phyloP scores from a whole-genome alignment of 2,329 filamentous ascomycete species.

The Fusarium nurragi region DNA sequence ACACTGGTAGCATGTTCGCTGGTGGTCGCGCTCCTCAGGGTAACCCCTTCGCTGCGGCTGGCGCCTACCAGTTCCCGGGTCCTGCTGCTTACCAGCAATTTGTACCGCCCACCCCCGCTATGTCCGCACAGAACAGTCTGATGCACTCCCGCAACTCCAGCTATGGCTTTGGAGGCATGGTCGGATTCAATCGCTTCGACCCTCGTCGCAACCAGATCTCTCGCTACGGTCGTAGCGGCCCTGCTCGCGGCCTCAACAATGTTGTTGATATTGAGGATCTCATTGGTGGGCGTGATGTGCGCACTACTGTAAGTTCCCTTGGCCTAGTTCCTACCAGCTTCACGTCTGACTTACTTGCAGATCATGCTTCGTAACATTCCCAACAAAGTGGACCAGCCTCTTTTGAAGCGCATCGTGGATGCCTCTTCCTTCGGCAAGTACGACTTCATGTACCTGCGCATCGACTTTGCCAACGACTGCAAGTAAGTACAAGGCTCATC shows the following conservation, averaged over 20 bases:
- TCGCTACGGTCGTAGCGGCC: not conserved
- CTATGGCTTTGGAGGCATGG: not conserved
- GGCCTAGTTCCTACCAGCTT: not conserved
- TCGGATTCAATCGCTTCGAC: constrained; percentile 21
- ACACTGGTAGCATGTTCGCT: constrained; percentile 43
- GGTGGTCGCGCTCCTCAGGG: constrained; percentile 40
- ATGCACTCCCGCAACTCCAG: constrained; percentile 45
- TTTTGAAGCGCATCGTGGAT: constrained; percentile 83
- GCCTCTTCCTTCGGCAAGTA: constrained; percentile 82
- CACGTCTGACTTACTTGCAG: constrained; percentile 52
- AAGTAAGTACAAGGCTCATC: constrained; percentile 65
- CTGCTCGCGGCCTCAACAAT: constrained; percentile 55
- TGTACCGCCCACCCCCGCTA: constrained; percentile 48
- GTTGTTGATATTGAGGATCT: constrained; percentile 59
- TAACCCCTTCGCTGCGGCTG: not conserved
- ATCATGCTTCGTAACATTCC: constrained; percentile 97
- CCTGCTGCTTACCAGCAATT: constrained; percentile 43
- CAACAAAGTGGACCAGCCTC: constrained; percentile 82
- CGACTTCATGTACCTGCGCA: constrained; percentile 94
- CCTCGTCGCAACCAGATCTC: constrained; percentile 27
- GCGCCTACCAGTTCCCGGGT: constrained; percentile 44
- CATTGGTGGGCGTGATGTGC: constrained; percentile 72
- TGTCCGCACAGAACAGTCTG: constrained; percentile 45
- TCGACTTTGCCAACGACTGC: constrained; percentile 86
- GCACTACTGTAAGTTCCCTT: constrained; percentile 71